Evolutionary conservation across 2,329 filamentous ascomycete genomes (phyloP), one percentile per base, ranked within the genome.

Genomic region (Fusarium sp.): DNA sequence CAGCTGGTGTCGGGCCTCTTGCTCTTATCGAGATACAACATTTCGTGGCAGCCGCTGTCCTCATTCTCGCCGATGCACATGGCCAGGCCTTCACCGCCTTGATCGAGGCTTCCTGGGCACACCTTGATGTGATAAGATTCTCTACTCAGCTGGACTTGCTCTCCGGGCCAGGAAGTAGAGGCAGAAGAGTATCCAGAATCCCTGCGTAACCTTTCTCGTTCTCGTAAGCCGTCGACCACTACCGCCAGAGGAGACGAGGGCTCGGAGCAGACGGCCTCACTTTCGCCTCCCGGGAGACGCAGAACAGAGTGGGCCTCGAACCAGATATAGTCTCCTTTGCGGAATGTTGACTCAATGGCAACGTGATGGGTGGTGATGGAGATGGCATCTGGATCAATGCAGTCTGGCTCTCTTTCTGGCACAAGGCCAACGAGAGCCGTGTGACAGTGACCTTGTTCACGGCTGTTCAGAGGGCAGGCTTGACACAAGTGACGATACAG

Each of bases 61-160:
- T 61, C 27, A 25, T 66, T n/a, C 16, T 61, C n/a, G 10, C 63
- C 63, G 6, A 68, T 68, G 36, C 56, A 68, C 66, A 66, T 68
- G 25, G 66, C 66, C n/a, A 66, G 1, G n/a, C 47, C 22, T 6
- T 66, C 56, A 16, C n/a, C 33, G 2, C 62, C 66, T 31, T 68
- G 66, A 1, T 62, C 66, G n/a, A 68, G 62, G 22, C 62, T 68
- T 25, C 66, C 66, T 3, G 66, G 66, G 8, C 66, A 68, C 9
- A 68, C 62, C 20, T 68, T 56, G 22, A 68, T 36, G 14, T 25
- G 56, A 7, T 47, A 65, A 27, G 20, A 35, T 0, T 45, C 63
- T 1, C 18, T 35, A 13, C 6, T 20, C 20, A 31, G 7, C 22
- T 68, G 45, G 22, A 35, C 6, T 38, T 10, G 16, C 36, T 60